Base-by-base conservation (phyloP, 768 basidiomycete genomes). In the Tulasnella sp. region DNA sequence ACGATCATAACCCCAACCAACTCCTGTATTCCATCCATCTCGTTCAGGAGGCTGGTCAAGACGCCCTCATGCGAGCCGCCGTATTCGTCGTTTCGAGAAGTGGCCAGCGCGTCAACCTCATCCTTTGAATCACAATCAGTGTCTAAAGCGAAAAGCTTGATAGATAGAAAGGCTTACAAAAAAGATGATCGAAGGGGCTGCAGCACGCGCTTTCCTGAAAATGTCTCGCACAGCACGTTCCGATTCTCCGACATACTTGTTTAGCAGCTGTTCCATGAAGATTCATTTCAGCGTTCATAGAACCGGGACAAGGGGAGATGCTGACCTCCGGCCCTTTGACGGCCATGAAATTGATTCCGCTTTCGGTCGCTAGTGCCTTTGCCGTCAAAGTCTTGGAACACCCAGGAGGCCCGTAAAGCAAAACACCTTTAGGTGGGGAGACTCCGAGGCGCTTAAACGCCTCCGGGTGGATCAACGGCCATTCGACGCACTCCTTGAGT, bases 361-460 rank as follows among this genome's bases (percentile, higher is more conserved):
- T 90, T 73, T 99, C 93, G 67, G 93, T 96, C 12, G 96, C 96
- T 6, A 99, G 77, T 1, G 94, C 94, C 67, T 94, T 94, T 0
- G 96, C 96, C 14, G 98, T 77, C 91, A 99, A 93, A 1, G 96
- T 98, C 74, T 99, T 99, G 25, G 96, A 94, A 62, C 96, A 99
- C 5, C 96, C 62, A 27, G 96, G 96, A 40, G 93, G 96, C 0
- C 96, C 96, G 64, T 88, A 94, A 19, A 99, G 77, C 15, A 98
- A 76, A 6, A 97, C 94, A 9, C 96, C 96, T 67, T 97, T 97
- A 0, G 96, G 96, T 4, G 96, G 89, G 4, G 81, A 79, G 59
- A 96, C 79, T 19, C 98, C 78, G 9, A 83, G 77, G 0, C 91
- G 87, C 0, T 85, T 79, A 75, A 97, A 97, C 58, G 97, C 77